Evolutionary conservation across 1,139 yeast species (phyloP), one percentile per base, ranked within the genome.

Genomic region (Maudiozyma humilis): DNA sequence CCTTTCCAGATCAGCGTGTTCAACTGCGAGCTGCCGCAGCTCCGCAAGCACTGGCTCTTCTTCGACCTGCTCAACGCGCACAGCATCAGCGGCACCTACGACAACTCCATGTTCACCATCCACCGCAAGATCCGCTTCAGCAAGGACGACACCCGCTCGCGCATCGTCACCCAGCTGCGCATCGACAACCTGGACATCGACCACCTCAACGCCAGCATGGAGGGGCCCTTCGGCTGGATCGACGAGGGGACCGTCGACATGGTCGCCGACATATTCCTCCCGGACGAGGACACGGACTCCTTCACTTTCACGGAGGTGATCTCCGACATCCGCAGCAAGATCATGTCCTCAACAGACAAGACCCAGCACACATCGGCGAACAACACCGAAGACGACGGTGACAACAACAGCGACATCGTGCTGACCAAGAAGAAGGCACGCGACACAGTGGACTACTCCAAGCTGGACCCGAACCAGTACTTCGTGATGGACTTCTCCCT

Each of bases 151-250:
- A 14, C 54, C 38, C 66, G 73, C 29, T 78, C 84, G 78, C 75
- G 76, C 52, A 71, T 82, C 47, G 77, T 85, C 20, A 88, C 94
- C 3, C 71, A 96, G 38, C 71, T 86, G 49, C 68, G 97, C 46
- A 82, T 89, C 36, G 97, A 91, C 59, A 79, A 87, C 15, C 75
- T 91, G 43, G 82, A 79, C 56, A 76, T 91, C 35, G 95, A 89
- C 54, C 98, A 91, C 64, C 68, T 91, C 50, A 91, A 91, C 59
- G 75, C 85, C 1, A 97, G 97, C 0, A 73, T 86, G 43, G 82
- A 81, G 44, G 98, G 98, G 0, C 96, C 97, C 4, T 86, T 91
- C 64, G 96, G 97, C 2, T 91, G 98, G 98, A 89, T 91, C 45
- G 80, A 87, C 7, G 74, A 76, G 48, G 98, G 98, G 6, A 79